phyloP scores from a whole-genome alignment of 78 protist genomes.

The Dictyostelium purpureum region DNA sequence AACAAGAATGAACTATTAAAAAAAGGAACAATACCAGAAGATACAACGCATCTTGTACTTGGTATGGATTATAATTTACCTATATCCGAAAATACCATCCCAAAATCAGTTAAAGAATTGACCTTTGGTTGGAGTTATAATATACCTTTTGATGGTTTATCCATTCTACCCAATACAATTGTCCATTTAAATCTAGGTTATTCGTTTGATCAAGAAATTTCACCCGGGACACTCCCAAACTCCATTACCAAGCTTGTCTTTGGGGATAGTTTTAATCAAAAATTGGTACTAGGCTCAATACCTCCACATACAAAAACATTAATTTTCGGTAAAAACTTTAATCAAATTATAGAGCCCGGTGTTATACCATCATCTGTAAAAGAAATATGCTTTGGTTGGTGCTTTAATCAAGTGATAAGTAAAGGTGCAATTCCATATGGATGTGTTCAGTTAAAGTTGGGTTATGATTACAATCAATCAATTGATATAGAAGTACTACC shows the following conservation, averaged over 20 bases:
- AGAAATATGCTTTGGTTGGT: not conserved
- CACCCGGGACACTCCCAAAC: not conserved
- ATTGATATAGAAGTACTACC: not conserved
- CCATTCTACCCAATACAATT: not conserved
- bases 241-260: not conserved
- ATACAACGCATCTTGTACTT: not conserved
- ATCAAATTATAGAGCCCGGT: not conserved
- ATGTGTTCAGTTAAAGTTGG: not conserved
- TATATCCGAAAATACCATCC: not conserved
- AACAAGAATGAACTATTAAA: not conserved
- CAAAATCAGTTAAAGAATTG: not conserved
- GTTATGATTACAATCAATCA: not conserved
- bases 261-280: not conserved
- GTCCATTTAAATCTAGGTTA: not conserved
- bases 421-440: not conserved
- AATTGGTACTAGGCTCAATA: not conserved
- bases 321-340: not conserved
- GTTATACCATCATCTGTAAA: not conserved
- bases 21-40: not conserved
- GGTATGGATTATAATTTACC: constrained; percentile 1
- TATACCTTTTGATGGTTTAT: not conserved
- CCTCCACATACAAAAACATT: not conserved
- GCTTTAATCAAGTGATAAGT: not conserved
- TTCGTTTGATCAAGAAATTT: not conserved
- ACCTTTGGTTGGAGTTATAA: not conserved